Conservation (phyloP, 140 eudicot species). For the Oenanthe javanica region DNA sequence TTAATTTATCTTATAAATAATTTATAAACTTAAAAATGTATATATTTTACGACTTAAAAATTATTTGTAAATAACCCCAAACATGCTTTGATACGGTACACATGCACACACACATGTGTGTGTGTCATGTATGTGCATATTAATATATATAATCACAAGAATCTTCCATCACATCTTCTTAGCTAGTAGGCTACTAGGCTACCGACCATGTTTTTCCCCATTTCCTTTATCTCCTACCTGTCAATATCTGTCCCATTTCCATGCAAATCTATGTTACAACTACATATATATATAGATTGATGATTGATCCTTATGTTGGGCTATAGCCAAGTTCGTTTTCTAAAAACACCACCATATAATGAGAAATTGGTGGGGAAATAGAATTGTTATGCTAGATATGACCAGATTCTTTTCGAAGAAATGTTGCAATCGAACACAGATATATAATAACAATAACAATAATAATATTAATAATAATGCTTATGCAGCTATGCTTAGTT, state of each 20-base stretch:
- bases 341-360: neutral
- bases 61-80: too few species aligned
- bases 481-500: too few species aligned
- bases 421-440: neutral
- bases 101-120: neutral
- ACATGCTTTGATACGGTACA: neutral
- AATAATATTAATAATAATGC: too few species aligned
- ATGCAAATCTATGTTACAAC: neutral
- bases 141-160: constrained; percentile 20
- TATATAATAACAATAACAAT: too few species aligned
- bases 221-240: constrained; percentile 11
- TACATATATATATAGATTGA: neutral
- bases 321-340: neutral
- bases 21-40: too few species aligned
- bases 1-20: too few species aligned
- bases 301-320: neutral
- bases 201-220: constrained; percentile 21
- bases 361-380: neutral
- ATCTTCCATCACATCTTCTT: constrained; percentile 33
- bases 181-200: constrained; percentile 12
- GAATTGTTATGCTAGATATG: neutral
- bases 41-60: too few species aligned
- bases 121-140: neutral
- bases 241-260: constrained; percentile 11
- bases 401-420: neutral